Base-by-base conservation (phyloP, 2,329 filamentous ascomycete species). In the Penicillium sp. region DNA sequence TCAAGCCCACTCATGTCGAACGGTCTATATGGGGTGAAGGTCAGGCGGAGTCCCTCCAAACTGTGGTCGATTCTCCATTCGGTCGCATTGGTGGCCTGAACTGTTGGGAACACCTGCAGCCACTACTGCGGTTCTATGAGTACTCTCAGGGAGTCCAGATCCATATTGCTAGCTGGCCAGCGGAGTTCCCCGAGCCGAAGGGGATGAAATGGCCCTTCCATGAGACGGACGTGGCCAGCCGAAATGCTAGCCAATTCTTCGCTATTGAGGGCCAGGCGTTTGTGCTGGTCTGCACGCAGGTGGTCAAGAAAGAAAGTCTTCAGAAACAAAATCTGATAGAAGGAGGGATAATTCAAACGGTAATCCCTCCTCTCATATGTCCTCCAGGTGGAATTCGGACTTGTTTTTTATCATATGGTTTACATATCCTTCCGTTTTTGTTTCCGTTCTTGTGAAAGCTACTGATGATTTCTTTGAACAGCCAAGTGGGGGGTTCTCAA, bases 1-100 rank as follows among this genome's bases (percentile, higher is more conserved):
- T 81, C 64, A 82, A 82, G 67, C 76, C 79, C 0, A 82, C 79
- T 0, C 78, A 82, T 55, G 75, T 82, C 63, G 80, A 82, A 63
- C 72, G 77, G 0, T 76, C 75, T 7, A 55, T 80, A 27, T 82
- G 74, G 24, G 79, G 79, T 1, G 79, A 82, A n/a, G 77, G 50
- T 1, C 27, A 52, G n/a, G 59, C 16, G 14, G 63, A 63, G 1
- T 68, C 67, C 21, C 62, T 81, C 9, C 63, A 68, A n/a, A 73
- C 66, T 16, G 78, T 80, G 0, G 72, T 69, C 3, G 68, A 76
- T 13, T 67, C 73, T 21, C 73, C 77, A 21, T 75, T 76, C 6
- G 66, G 63, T 11, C 53, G 51, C 2, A 48, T 68, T 13, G 63
- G 61, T 1, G 69, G 60, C 6, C 64, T 81, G 0, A 71, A 72